Evolutionary conservation across 2,329 filamentous ascomycete genomes (phyloP).

Genomic region (Monosporascus sp.): DNA sequence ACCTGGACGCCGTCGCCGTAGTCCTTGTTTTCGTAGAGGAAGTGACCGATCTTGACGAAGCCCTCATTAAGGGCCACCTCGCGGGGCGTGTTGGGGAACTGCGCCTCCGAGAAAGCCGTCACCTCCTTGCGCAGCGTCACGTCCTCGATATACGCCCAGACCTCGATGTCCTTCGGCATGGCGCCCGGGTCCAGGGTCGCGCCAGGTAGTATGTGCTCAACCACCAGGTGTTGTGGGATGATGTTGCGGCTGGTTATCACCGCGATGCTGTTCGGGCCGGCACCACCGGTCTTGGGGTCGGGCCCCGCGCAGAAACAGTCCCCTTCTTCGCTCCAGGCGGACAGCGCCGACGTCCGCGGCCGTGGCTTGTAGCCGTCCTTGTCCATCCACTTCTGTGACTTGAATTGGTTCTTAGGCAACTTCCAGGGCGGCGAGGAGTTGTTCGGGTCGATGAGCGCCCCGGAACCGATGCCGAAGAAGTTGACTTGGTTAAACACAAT

Average conservation of each 20-base stretch:
- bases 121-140: conserved; percentile 33
- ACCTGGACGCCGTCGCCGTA: conserved; percentile 43
- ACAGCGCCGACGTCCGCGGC: conserved; percentile 53
- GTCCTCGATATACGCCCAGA: conserved; percentile 59
- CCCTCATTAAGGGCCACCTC: conserved; percentile 27
- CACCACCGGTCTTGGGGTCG: conserved; percentile 36
- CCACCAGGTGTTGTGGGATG: conserved; percentile 61
- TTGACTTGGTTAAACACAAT: conserved; percentile 58
- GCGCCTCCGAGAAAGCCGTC: conserved; percentile 35
- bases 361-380: conserved; percentile 17
- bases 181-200: conserved; percentile 57
- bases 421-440: conserved; percentile 56
- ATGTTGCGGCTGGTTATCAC: conserved; percentile 55
- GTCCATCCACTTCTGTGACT: conserved; percentile 21
- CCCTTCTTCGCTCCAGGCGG: conserved; percentile 68
- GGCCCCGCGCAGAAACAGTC: conserved; percentile 80
- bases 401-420: conserved; percentile 19
- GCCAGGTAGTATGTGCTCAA: conserved; percentile 64
- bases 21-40: conserved; percentile 44
- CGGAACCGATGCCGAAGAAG: conserved; percentile 62
- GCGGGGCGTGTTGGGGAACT: conserved; percentile 30
- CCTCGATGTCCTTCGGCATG: conserved; percentile 62
- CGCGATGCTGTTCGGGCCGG: conserved; percentile 55
- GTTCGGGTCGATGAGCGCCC: conserved; percentile 56
- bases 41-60: conserved; percentile 54